phyloP scores from a whole-genome alignment of 441 rosid genomes.

The Syzygium malaccense region DNA sequence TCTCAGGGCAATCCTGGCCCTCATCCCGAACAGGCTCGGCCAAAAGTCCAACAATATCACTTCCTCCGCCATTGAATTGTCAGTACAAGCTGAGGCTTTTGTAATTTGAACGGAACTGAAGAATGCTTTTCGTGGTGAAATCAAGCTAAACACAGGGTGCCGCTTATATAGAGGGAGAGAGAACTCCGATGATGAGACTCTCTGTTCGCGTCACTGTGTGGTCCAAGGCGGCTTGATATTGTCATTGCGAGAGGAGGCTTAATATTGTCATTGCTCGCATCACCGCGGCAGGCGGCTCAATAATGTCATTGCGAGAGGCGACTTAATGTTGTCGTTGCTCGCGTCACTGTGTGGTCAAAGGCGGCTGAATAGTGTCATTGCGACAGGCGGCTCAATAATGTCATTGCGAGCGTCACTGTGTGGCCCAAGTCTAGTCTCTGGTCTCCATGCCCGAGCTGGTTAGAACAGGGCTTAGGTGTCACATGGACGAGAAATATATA shows the following conservation, averaged over 20 bases:
- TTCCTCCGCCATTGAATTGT: not conserved
- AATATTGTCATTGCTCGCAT: too few relatives aligned
- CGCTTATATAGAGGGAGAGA: not conserved
- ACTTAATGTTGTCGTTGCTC: too few relatives aligned
- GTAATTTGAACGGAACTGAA: not conserved
- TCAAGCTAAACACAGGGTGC: not conserved
- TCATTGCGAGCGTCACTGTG: not conserved
- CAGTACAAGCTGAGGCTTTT: not conserved
- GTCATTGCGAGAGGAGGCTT: not conserved
- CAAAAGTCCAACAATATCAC: not conserved
- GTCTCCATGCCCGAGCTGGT: too few relatives aligned
- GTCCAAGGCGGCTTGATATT: not conserved
- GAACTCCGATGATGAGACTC: not conserved
- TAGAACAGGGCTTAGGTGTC: too few relatives aligned
- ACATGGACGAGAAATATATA: too few relatives aligned
- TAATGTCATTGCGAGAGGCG: too few relatives aligned
- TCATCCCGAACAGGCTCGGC: not conserved
- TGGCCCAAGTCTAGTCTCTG: too few relatives aligned
- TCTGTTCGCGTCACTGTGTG: not conserved
- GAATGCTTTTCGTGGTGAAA: not conserved
- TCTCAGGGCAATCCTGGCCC: not conserved
- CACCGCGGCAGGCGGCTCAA: too few relatives aligned
- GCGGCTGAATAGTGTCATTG: too few relatives aligned
- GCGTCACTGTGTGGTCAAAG: not conserved
- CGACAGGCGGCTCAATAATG: too few relatives aligned